A percentile compares a stretch with the other conserved stretches of the same genome.
Evolutionary conservation across 164 flowering plant genomes (phyloP).

Genomic region (Berberis thunbergii): DNA sequence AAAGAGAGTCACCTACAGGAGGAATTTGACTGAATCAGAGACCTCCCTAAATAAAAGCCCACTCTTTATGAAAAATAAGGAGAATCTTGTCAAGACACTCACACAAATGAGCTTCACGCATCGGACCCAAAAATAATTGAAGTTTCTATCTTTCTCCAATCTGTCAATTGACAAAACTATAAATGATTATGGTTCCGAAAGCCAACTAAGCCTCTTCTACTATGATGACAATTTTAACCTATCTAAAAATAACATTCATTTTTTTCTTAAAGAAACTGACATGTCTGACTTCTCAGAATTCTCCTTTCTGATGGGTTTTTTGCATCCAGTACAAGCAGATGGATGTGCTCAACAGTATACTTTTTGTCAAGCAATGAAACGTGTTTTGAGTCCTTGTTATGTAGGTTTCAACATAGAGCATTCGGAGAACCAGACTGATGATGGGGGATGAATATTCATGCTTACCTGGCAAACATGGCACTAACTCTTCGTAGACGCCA

Average conservation of each 20-base stretch:
- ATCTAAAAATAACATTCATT: not conserved
- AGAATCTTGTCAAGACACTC: slow-evolving; percentile 21
- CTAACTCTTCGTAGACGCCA: slow-evolving; percentile 98
- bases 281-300: not conserved
- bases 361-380: not conserved
- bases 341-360: too few species aligned
- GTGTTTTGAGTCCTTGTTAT: not conserved
- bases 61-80: too few species aligned
- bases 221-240: not conserved
- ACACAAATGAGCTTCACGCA: slow-evolving; percentile 81
- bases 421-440: not conserved
- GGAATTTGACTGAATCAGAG: too few species aligned
- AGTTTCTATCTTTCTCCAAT: slow-evolving; percentile 83
- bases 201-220: not conserved
- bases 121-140: slow-evolving; percentile 80
- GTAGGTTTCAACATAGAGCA: too few species aligned
- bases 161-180: slow-evolving; percentile 27
- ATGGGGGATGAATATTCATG: not conserved
- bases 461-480: slow-evolving; percentile 66
- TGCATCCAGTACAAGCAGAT: too few species aligned
- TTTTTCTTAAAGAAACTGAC: slow-evolving; percentile 6
- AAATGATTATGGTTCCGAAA: slow-evolving; percentile 6
- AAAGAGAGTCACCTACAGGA: slow-evolving; percentile 47
- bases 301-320: too few species aligned
- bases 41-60: too few species aligned